Conservation (phyloP, 345 rosid species). For the Acer saccharum region DNA sequence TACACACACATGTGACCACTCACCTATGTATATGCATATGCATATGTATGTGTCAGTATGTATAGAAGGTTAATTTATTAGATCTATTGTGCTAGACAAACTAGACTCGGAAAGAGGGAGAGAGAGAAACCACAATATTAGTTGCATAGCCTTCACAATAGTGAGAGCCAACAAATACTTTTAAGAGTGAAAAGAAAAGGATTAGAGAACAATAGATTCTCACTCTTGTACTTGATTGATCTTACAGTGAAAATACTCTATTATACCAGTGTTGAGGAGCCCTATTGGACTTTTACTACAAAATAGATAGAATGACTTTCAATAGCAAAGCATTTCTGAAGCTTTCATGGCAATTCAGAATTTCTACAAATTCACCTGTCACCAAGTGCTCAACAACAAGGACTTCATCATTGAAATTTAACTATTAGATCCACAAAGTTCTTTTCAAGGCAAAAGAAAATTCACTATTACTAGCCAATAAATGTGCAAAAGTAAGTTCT, state of each 20-base stretch:
- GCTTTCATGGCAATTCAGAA: not conserved
- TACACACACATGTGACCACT: no score
- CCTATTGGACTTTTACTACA: no score
- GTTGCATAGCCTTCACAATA: no score
- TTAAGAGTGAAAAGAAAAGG: not conserved
- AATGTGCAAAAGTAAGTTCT: conserved; percentile 2
- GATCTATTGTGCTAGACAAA: not conserved
- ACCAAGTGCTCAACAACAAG: not conserved
- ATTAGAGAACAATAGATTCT: not conserved
- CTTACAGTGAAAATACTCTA: not conserved
- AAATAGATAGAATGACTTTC: not conserved
- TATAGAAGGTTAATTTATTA: not conserved
- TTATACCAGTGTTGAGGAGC: not conserved
- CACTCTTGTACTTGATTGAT: no score
- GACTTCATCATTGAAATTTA: not conserved
- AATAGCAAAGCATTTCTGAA: not conserved
- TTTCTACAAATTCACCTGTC: no score
- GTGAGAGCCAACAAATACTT: not conserved
- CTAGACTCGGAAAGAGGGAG: not conserved
- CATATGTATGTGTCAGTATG: not conserved
- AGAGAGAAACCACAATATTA: no score
- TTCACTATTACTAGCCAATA: not conserved
- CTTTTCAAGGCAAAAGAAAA: not conserved
- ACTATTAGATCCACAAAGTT: no score
- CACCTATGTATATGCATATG: no score